A percentile compares a stretch with the other conserved stretches of the same genome.
These are phyloP conservation scores for Plicaturopsis crispa DNA, from an alignment of 768 basidiomycete species.

Conservation along the genomic window DNA sequence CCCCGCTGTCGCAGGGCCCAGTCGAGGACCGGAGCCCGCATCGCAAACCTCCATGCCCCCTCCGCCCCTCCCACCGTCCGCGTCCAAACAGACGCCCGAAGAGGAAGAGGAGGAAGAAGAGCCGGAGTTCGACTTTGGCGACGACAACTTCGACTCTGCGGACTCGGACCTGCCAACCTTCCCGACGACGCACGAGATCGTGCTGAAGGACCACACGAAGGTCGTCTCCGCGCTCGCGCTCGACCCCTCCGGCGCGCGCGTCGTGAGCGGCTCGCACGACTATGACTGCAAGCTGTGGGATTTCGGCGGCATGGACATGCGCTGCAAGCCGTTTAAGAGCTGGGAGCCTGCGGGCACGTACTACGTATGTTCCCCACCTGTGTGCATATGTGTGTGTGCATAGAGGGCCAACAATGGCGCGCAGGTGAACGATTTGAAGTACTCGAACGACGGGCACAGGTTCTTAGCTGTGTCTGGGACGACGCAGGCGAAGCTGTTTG, in stretches of 20 bases:
- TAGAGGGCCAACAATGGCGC: constrained; percentile 1
- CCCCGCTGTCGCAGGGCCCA: constrained; percentile 3
- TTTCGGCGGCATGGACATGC: constrained; percentile 93
- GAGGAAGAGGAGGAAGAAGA: constrained; percentile 25
- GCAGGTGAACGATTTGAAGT: constrained; percentile 88
- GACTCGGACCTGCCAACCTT: constrained; percentile 54
- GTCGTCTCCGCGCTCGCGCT: constrained; percentile 88
- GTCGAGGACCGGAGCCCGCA: constrained; percentile 14
- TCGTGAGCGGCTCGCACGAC: constrained; percentile 90
- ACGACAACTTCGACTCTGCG: constrained; percentile 35
- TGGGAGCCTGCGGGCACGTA: constrained; percentile 95
- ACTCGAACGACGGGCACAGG: constrained; percentile 78
- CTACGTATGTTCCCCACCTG: constrained; percentile 44
- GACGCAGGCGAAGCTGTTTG: constrained; percentile 80
- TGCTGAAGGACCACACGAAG: constrained; percentile 92
- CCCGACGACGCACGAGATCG: constrained; percentile 86
- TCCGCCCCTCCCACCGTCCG: constrained; percentile 12
- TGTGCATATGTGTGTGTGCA: constrained; percentile 7
- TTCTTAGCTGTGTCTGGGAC: constrained; percentile 89
- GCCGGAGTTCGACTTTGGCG: constrained; percentile 49
- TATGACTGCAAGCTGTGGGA: constrained; percentile 99
- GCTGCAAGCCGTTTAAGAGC: constrained; percentile 90
- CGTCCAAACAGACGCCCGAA: constrained; percentile 6
- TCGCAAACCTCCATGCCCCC: constrained; percentile 5
- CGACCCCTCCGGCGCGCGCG: constrained; percentile 90